A percentile compares a stretch with the other conserved stretches of the same genome.
Conservation (phyloP, 805 yeast genomes). For the Grigorovia yakushimaensis region DNA sequence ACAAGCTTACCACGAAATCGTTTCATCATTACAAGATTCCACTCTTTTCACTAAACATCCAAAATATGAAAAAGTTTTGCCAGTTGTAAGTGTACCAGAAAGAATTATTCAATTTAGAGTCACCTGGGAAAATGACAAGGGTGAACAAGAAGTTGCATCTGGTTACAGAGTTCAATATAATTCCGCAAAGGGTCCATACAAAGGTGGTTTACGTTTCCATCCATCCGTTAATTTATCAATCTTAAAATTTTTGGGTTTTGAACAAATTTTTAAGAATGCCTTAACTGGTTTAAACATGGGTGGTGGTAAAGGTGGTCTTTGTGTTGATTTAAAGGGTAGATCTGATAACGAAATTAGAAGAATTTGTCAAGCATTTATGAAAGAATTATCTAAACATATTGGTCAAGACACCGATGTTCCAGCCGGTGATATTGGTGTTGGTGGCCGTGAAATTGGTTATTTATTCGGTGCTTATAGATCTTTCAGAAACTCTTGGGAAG, state of each 20-base stretch:
- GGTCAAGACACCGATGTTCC: conserved; percentile 98
- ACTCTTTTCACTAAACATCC: conserved; percentile 85
- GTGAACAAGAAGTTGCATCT: conserved; percentile 84
- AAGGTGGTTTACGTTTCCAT: conserved; percentile 98
- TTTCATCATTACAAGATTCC: conserved; percentile 81
- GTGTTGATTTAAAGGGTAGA: conserved; percentile 94
- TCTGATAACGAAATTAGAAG: conserved; percentile 91
- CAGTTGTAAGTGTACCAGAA: conserved; percentile 91
- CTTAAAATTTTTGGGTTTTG: conserved; percentile 93
- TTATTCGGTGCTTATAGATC: conserved; percentile 94
- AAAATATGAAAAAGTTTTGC: conserved; percentile 76
- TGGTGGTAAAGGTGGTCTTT: conserved; percentile 99
- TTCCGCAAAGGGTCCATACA: conserved; percentile 97
- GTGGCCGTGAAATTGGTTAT: conserved; percentile 89
- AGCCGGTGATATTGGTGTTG: conserved; percentile 98
- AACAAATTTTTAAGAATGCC: conserved; percentile 97
- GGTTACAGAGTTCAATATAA: conserved; percentile 98
- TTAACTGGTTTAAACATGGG: conserved; percentile 96
- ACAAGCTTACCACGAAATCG: conserved; percentile 94
- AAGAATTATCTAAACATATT: conserved; percentile 90
- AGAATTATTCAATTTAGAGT: conserved; percentile 96
- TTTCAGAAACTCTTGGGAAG: conserved; percentile 86
- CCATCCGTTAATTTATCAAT: conserved; percentile 93
- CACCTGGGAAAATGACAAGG: conserved; percentile 93
- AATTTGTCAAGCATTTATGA: conserved; percentile 93